phyloP scores from a whole-genome alignment of 371 early-diverging fungal genomes.

The Mortierella sp. region DNA sequence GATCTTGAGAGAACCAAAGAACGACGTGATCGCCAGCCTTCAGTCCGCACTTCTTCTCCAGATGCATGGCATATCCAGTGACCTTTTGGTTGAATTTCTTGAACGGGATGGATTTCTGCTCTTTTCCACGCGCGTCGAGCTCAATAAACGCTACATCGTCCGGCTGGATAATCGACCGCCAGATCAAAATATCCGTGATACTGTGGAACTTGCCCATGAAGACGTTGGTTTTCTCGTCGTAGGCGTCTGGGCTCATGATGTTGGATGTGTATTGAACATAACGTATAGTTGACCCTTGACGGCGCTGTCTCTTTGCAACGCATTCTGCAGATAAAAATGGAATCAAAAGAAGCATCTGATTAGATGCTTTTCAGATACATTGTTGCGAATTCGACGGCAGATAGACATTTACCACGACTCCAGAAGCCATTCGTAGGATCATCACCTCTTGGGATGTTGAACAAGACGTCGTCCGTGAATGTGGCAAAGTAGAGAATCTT shows the following conservation, averaged over 20 bases:
- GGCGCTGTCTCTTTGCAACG: constrained; percentile 35
- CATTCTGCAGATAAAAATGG: constrained; percentile 27
- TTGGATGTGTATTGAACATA: constrained; percentile 77
- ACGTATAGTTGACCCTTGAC: constrained; percentile 32
- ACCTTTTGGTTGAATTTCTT: constrained; percentile 76
- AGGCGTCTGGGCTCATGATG: constrained; percentile 65
- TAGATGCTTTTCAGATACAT: neutral
- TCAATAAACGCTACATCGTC: constrained; percentile 76
- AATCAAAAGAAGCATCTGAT: neutral
- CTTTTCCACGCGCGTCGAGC: constrained; percentile 69
- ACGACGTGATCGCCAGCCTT: constrained; percentile 72
- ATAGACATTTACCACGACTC: constrained; percentile 36
- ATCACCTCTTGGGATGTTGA: constrained; percentile 45
- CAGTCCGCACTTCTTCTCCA: constrained; percentile 64
- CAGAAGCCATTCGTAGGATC: constrained; percentile 42
- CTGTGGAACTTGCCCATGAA: constrained; percentile 72
- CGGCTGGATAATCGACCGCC: constrained; percentile 74
- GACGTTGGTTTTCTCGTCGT: constrained; percentile 73
- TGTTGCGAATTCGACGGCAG: neutral
- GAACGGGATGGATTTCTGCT: constrained; percentile 73
- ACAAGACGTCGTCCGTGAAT: constrained; percentile 44
- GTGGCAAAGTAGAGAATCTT: constrained; percentile 51
- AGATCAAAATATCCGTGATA: constrained; percentile 75
- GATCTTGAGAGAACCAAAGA: constrained; percentile 73
- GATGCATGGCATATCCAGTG: constrained; percentile 71